Base-by-base conservation (phyloP, 1,284 basidiomycete genomes). In the Cryptococcus maquisensis region DNA sequence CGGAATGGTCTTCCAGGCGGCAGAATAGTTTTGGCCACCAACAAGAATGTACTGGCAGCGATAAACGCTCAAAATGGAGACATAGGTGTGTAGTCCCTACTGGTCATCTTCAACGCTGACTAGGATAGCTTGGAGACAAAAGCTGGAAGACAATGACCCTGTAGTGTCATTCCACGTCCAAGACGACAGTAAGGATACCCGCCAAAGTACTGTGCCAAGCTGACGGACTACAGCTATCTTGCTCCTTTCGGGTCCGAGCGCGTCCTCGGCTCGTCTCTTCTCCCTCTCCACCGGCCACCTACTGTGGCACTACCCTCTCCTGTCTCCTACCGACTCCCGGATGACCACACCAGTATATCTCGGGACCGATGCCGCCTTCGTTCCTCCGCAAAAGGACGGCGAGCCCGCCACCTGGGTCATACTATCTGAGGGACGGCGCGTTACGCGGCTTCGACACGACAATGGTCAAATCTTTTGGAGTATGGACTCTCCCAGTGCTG, bases 31-130 rank as follows among this genome's bases (percentile, higher is more conserved):
- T 81, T 84, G 3, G 84, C 85, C 1, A 93, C 90, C 0, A 77
- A 79, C 43, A 86, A 81, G 64, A 93, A 92, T 74, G 84, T 91
- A 0, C 73, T 96, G 15, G 89, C 86, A 4, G 88, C 85, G 1
- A 61, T 96, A 54, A 82, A 88, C 66, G 82, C 84, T 1, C 78
- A 81, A 15, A 82, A 86, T 65, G 91, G 92, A 1, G 81, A 79
- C 51, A 76, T 94, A 66, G 83, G 90, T 91, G 68, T 60, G 85
- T 78, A 9, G 24, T 13, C 38, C n/a, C n/a, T 28, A 40, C 40
- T 4, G 26, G 46, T 36, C 13, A 13, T n/a, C 36, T 49, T 18
- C 16, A 23, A 66, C 23, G 23, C 40, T 41, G 21, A 42, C n/a
- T 12, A 15, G 65, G 41, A 38, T 63, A 90, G 90, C 81, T 21